Base-by-base conservation (phyloP, 2,329 filamentous ascomycete species). In the Trichoderma pleuroti region DNA sequence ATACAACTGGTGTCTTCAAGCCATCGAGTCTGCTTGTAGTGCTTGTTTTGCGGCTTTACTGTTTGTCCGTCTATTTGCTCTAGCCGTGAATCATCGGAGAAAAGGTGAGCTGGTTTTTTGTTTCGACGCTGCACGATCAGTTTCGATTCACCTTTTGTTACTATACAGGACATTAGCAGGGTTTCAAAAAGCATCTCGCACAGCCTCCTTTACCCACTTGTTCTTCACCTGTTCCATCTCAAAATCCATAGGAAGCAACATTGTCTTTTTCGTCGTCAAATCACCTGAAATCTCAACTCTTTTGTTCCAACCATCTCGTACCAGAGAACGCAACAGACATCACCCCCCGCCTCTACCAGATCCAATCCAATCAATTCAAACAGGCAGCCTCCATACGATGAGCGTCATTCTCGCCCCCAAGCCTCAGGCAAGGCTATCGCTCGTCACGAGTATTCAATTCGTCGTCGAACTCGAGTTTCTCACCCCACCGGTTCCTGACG, bases 401-500 rank as follows among this genome's bases (percentile, higher is more conserved):
- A 59, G 46, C 10, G 30, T 16, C 16, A 7, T 68, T 5, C 42
- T 14, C 18, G 30, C 26, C n/a, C 59, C 59, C 26, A 54, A 39
- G 21, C 46, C 67, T n/a, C 67, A 42, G 3, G 16, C 11, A 9
- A 56, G 30, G 2, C 60, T 61, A 1, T 32, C 66, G 9, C 66
- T 68, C 28, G 66, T 42, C 8, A 49, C 60, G 5, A 60, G 70
- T 34, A 67, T 73, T 18, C 71, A 72, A 36, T 71, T 74, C 57
- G 73, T 72, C 65, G 42, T 74, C 54, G 61, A 74, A 52, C 34
- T 74, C 46, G 72, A 74, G 46, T 74, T 74, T 52, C 54, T 73
- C 62, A 42, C 65, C 4, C 73, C 72, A 2, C 71, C 66, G 5
- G 18, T 30, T 2, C 34, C 36, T 18, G 36, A 18, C 34, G 5